Evolutionary conservation across 2,329 filamentous ascomycete genomes (phyloP).

Genomic region (Trichoderma brevicompactum): DNA sequence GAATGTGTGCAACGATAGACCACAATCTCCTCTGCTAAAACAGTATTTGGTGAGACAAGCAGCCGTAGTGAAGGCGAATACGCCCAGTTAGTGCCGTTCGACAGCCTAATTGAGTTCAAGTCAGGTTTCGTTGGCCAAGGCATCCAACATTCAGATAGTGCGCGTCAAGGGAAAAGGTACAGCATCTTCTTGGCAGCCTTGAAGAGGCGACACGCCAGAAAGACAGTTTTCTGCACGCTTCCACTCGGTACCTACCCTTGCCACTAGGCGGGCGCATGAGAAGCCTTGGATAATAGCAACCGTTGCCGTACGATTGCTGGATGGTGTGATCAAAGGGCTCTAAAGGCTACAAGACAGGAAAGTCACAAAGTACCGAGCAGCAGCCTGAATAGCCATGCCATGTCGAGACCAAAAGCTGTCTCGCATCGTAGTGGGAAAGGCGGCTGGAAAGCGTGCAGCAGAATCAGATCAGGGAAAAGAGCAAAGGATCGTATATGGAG

Average conservation of each 20-base stretch:
- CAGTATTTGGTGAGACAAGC: constrained; percentile 39
- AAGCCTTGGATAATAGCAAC: background rate
- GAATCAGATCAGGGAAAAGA: constrained; percentile 11
- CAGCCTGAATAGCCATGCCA: background rate
- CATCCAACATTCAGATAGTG: constrained; percentile 12
- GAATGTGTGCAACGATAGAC: constrained; percentile 28
- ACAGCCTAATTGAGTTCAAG: constrained; percentile 24
- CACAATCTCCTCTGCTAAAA: constrained; percentile 36
- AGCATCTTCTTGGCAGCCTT: too few species aligned
- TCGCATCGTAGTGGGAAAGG: background rate
- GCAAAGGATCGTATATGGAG: constrained; percentile 4
- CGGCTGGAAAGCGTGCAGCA: constrained; percentile 1
- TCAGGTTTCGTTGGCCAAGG: too few species aligned
- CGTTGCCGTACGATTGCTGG: background rate
- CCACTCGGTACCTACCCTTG: background rate
- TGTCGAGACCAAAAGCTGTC: constrained; percentile 10
- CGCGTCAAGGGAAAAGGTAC: constrained; percentile 6
- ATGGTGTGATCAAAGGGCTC: background rate
- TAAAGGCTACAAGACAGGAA: background rate
- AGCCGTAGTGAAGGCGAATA: background rate
- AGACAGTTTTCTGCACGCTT: background rate
- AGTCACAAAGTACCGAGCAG: background rate
- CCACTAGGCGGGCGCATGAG: background rate
- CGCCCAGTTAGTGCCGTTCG: background rate
- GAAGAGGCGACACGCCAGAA: too few species aligned